Percentiles rank a stretch among this genome's conserved stretches.
Evolutionary conservation across 768 basidiomycete genomes (phyloP).

Genomic region (Trametes cingulata): DNA sequence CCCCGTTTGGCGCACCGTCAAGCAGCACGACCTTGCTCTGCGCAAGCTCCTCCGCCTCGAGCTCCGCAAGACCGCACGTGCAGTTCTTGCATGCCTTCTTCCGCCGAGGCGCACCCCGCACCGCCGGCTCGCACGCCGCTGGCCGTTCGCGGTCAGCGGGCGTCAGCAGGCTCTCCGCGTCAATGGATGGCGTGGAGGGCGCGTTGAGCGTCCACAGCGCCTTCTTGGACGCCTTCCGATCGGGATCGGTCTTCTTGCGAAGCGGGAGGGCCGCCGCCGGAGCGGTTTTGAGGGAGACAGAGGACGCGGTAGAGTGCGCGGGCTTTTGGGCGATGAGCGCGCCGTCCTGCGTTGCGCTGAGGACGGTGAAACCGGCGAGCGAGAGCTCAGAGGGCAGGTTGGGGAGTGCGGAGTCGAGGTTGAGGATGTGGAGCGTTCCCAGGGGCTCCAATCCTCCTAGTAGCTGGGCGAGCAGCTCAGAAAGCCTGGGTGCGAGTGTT

Average conservation of each 20-base stretch:
- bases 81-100: slow-evolving; percentile 97
- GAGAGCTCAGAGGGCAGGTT: slow-evolving; percentile 59
- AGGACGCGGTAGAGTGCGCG: slow-evolving; percentile 40
- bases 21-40: slow-evolving; percentile 65
- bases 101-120: slow-evolving; percentile 53
- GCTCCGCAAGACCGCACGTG: slow-evolving; percentile 92
- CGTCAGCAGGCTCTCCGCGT: slow-evolving; percentile 82
- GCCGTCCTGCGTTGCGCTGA: slow-evolving; percentile 44
- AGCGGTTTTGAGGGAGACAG: slow-evolving; percentile 46
- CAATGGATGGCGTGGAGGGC: slow-evolving; percentile 71
- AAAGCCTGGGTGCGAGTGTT: slow-evolving; percentile 50
- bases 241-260: slow-evolving; percentile 50
- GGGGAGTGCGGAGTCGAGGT: slow-evolving; percentile 46
- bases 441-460: slow-evolving; percentile 59
- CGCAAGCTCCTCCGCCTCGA: slow-evolving; percentile 80
- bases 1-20: slow-evolving; percentile 61
- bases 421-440: slow-evolving; percentile 69
- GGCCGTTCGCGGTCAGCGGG: slow-evolving; percentile 81
- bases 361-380: slow-evolving; percentile 62
- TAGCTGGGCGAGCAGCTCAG: slow-evolving; percentile 60
- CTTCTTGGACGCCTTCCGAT: slow-evolving; percentile 76
- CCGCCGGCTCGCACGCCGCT: slow-evolving; percentile 70
- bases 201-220: slow-evolving; percentile 84
- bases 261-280: slow-evolving; percentile 44
- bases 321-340: slow-evolving; percentile 74